Percentiles rank a stretch among this genome's conserved stretches.
phyloP scores from a whole-genome alignment of 495 filamentous ascomycete genomes.

The Darksidea phi region DNA sequence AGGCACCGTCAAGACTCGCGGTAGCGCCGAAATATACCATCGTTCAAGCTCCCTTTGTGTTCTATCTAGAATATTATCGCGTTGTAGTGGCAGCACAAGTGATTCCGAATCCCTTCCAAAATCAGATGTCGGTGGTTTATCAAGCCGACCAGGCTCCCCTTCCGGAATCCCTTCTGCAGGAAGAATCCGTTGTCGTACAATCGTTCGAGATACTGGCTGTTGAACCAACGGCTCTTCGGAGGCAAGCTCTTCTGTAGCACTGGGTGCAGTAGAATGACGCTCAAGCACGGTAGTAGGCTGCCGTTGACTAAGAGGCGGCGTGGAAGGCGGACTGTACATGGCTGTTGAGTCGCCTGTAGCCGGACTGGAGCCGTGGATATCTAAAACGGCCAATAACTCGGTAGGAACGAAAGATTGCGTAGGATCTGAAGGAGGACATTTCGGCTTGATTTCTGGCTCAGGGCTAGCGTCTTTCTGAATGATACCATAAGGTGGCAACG shows the following conservation, averaged over 20 bases:
- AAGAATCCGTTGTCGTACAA: neutral
- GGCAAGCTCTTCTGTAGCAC: neutral
- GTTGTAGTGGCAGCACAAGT: neutral
- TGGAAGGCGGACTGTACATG: neutral
- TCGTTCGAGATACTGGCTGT: neutral
- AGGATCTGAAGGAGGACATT: neutral
- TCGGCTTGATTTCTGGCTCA: neutral
- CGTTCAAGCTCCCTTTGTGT: neutral
- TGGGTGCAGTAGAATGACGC: neutral
- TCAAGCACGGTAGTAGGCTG: neutral
- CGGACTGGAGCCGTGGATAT: constrained; percentile 1
- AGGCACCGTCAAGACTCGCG: neutral
- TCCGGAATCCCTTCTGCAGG: constrained; percentile 12
- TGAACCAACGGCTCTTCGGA: neutral
- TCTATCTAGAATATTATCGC: neutral
- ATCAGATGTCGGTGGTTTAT: constrained; percentile 5
- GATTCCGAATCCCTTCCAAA: constrained; percentile 13
- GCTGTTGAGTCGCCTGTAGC: neutral
- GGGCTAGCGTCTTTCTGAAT: neutral
- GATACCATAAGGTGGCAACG: neutral
- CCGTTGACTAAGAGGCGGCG: neutral
- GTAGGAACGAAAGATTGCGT: neutral
- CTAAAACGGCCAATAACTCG: constrained; percentile 8
- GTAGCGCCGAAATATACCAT: neutral
- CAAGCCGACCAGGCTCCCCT: constrained; percentile 5